Evolutionary conservation across 2,329 filamentous ascomycete genomes (phyloP).

Genomic region (Colletotrichum euphorbiae): DNA sequence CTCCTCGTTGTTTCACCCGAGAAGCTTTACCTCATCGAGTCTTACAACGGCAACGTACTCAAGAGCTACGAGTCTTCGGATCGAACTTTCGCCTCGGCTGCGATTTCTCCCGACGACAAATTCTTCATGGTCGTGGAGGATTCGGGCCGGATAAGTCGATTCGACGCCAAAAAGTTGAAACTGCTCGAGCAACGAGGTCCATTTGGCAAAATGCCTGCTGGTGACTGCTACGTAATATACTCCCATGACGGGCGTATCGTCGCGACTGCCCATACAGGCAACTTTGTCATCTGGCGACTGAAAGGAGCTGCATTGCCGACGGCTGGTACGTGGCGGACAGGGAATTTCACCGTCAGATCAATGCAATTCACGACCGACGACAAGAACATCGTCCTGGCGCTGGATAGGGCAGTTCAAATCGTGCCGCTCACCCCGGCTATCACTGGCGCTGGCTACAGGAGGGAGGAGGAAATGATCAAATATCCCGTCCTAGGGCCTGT

Average conservation of each 20-base stretch:
- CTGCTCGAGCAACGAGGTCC: conserved; percentile 12
- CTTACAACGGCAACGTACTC: conserved; percentile 1
- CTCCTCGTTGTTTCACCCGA: conserved; percentile 13
- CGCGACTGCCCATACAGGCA: conserved; percentile 14
- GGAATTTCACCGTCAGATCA: conserved; percentile 19
- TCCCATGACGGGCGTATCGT: conserved; percentile 14
- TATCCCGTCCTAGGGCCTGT: conserved; percentile 2
- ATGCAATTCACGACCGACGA: conserved; percentile 16
- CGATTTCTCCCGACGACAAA: conserved; percentile 12
- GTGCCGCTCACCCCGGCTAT: background rate
- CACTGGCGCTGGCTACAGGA: background rate
- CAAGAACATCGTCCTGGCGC: conserved; percentile 1
- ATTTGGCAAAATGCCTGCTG: conserved; percentile 20
- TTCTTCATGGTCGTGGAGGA: conserved; percentile 22
- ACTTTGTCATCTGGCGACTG: conserved; percentile 12
- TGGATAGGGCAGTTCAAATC: conserved; percentile 1
- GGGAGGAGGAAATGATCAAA: conserved; percentile 3
- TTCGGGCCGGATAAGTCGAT: conserved; percentile 2
- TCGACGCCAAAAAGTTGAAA: conserved; percentile 8
- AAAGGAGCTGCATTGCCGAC: conserved; percentile 15
- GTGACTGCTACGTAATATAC: conserved; percentile 19
- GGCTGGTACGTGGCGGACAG: conserved; percentile 17
- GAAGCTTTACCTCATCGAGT: conserved; percentile 18
- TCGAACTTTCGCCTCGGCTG: conserved; percentile 8
- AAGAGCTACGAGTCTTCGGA: conserved; percentile 9